Evolutionary conservation across 202 grass and related monocot species (phyloP).

Genomic region (Panicum hallii): DNA sequence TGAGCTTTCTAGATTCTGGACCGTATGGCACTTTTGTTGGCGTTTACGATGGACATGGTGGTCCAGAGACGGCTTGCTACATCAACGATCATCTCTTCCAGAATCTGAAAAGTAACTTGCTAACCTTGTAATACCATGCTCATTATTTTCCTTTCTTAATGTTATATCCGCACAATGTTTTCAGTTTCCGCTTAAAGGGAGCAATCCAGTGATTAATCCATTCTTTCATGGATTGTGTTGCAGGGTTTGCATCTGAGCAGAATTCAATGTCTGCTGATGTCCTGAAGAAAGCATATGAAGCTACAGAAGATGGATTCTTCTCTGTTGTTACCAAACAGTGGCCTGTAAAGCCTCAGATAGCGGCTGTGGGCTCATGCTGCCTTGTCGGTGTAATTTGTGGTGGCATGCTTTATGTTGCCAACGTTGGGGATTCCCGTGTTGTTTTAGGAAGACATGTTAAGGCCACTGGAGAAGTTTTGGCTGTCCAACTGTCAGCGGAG

Average conservation of each 20-base stretch:
- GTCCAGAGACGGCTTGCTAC: slow-evolving; percentile 88
- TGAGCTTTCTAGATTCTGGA: slow-evolving; percentile 83
- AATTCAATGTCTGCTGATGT: slow-evolving; percentile 88
- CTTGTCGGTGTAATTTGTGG: slow-evolving; percentile 83
- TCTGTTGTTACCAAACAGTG: slow-evolving; percentile 90
- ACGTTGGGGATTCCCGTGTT: slow-evolving; percentile 90
- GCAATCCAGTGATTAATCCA: not conserved
- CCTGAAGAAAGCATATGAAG: slow-evolving; percentile 91
- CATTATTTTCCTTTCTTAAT: slow-evolving; percentile 17
- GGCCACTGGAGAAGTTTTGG: slow-evolving; percentile 88
- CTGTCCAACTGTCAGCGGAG: slow-evolving; percentile 89
- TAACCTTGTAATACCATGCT: slow-evolving; percentile 16
- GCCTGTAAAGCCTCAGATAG: slow-evolving; percentile 90
- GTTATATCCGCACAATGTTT: not conserved
- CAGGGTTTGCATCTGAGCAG: slow-evolving; percentile 88
- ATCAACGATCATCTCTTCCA: slow-evolving; percentile 90
- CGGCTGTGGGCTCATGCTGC: slow-evolving; percentile 93
- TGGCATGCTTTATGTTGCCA: slow-evolving; percentile 86
- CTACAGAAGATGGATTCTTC: slow-evolving; percentile 94
- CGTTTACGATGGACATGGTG: slow-evolving; percentile 95
- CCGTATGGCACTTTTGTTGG: slow-evolving; percentile 88
- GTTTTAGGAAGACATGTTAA: slow-evolving; percentile 89
- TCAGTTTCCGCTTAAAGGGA: not conserved
- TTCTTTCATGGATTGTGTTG: slow-evolving; percentile 42
- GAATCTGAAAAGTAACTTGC: slow-evolving; percentile 81